Percentiles rank a stretch among this genome's conserved stretches.
These are phyloP conservation scores for Penicillium malachiteum DNA, from an alignment of 495 filamentous ascomycete species.

Conservation along the genomic window DNA sequence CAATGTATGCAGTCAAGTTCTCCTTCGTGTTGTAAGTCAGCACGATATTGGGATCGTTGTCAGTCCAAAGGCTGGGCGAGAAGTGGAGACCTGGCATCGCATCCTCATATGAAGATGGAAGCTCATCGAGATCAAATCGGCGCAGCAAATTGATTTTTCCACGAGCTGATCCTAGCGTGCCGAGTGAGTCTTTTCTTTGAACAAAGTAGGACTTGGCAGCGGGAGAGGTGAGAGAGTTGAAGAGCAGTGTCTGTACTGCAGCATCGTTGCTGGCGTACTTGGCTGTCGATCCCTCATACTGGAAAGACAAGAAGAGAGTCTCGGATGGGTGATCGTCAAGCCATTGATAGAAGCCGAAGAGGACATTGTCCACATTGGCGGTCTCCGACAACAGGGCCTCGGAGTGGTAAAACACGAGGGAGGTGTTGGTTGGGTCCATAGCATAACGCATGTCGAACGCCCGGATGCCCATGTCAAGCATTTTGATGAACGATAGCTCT, in stretches of 20 bases:
- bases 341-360: slow-evolving; percentile 53
- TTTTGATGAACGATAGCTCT: slow-evolving; percentile 28
- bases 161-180: slow-evolving; percentile 39
- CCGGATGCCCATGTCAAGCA: slow-evolving; percentile 47
- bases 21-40: slow-evolving; percentile 34
- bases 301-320: slow-evolving; percentile 38
- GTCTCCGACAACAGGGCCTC: slow-evolving; percentile 44
- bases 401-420: slow-evolving; percentile 51
- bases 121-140: slow-evolving; percentile 39
- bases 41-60: slow-evolving; percentile 32
- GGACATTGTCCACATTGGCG: slow-evolving; percentile 45
- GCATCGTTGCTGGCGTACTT: slow-evolving; percentile 33
- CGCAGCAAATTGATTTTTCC: slow-evolving; percentile 44
- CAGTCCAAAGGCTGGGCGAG: slow-evolving; percentile 37
- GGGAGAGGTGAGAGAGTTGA: slow-evolving; percentile 30
- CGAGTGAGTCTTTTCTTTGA: slow-evolving; percentile 34
- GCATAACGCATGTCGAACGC: slow-evolving; percentile 54
- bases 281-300: slow-evolving; percentile 36
- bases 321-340: slow-evolving; percentile 34
- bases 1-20: slow-evolving; percentile 40
- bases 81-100: slow-evolving; percentile 42
- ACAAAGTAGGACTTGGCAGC: slow-evolving; percentile 38
- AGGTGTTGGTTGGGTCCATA: slow-evolving; percentile 43
- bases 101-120: slow-evolving; percentile 28
- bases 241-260: slow-evolving; percentile 32